Base-by-base conservation (phyloP, 768 basidiomycete species). In the Mycena latifolia region DNA sequence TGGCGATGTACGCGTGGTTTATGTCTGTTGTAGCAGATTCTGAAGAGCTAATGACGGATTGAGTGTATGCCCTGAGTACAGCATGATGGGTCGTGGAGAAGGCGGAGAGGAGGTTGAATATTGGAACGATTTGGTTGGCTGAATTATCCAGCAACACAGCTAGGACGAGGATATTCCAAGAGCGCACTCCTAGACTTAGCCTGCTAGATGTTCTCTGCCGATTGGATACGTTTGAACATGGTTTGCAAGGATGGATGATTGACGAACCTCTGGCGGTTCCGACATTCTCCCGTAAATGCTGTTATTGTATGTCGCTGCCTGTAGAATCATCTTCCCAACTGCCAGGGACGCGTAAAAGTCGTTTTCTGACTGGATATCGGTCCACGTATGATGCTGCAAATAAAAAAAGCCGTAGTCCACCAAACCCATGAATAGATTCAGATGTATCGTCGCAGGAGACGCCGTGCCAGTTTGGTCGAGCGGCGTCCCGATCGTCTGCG, bases 111-210 rank as follows among this genome's bases (percentile, higher is more conserved):
- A 89, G 81, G 17, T 78, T 72, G 66, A 88, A 82, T 18, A 94
- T 72, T 31, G 82, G 73, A 11, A 70, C 65, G 55, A 65, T 77
- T 76, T 74, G 86, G 68, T 63, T 80, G 43, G 73, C 72, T 15
- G 74, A 77, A 29, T 72, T 72, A 63, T 80, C 81, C 65, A 82
- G 75, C 39, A 93, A 76, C 0, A 86, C 86, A 1, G 85, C 82
- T 20, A 92, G 75, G 0, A 84, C 75, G 22, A 94, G 73, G 35
- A 90, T 74, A 71, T 90, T 92, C 92, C 92, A 94, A 3, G 85
- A 79, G 18, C 89, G 85, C 3, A 91, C 78, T 37, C 77, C 77
- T 27, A 83, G 75, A 66, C 76, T 73, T 18, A 67, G 65, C 43
- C 75, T 78, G 14, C 77, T 69, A 10, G 70, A 61, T 77, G 70